Conservation (phyloP, 805 yeast genomes). For the Candida sonorensis region DNA sequence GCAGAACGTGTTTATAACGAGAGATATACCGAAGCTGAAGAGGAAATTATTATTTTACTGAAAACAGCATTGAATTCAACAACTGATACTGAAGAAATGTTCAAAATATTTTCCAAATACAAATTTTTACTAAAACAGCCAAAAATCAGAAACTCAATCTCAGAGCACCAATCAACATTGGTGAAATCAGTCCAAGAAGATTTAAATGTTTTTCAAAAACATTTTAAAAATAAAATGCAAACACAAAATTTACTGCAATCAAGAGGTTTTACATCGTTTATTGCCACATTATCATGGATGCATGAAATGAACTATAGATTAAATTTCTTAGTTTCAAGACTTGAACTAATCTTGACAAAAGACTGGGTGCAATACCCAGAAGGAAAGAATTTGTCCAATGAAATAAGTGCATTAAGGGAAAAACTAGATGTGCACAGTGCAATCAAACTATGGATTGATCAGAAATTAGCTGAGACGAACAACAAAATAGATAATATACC, state of each 20-base stretch:
- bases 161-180: conserved; percentile 50
- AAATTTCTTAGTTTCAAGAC: conserved; percentile 32
- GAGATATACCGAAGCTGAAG: conserved; percentile 39
- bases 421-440: conserved; percentile 37
- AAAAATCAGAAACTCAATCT: conserved; percentile 48
- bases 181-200: conserved; percentile 43
- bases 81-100: conserved; percentile 40
- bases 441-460: conserved; percentile 43
- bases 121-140: conserved; percentile 45
- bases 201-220: conserved; percentile 34
- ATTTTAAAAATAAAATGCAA: conserved; percentile 25
- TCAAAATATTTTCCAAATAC: conserved; percentile 42
- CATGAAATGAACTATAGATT: conserved; percentile 43
- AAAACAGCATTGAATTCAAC: conserved; percentile 33
- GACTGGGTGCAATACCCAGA: conserved; percentile 60
- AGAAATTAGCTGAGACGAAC: conserved; percentile 4
- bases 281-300: conserved; percentile 46
- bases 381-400: conserved; percentile 56
- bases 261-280: conserved; percentile 40
- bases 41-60: conserved; percentile 34
- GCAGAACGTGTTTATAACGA: conserved; percentile 37
- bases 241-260: conserved; percentile 30
- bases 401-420: conserved; percentile 37
- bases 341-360: conserved; percentile 48
- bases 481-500: conserved; percentile 9